Conservation (phyloP, 169 alveolate species). For the Theileria orientalis region DNA sequence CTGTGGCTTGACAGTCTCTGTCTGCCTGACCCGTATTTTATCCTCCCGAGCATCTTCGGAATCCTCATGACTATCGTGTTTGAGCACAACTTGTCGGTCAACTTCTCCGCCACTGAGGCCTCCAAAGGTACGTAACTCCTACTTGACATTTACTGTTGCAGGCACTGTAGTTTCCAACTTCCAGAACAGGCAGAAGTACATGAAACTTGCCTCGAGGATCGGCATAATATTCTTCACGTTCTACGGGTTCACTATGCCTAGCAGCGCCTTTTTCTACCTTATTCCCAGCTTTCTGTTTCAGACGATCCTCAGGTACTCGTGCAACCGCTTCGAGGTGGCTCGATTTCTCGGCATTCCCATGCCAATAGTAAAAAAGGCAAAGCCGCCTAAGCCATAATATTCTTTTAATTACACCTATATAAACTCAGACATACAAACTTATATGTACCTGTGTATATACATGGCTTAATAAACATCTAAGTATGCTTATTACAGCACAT, state of each 20-base stretch:
- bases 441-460: no score
- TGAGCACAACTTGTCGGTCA: conserved; percentile 24
- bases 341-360: conserved; percentile 28
- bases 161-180: conserved; percentile 18
- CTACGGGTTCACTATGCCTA: conserved; percentile 45
- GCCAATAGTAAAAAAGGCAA: not conserved
- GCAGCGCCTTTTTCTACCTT: conserved; percentile 57
- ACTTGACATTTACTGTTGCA: no score
- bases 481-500: not conserved
- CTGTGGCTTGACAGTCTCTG: conserved; percentile 74
- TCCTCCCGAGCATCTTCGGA: conserved; percentile 63
- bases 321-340: conserved; percentile 25
- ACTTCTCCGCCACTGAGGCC: not conserved
- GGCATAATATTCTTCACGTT: conserved; percentile 37
- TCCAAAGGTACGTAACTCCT: not conserved
- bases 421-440: no score
- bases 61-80: conserved; percentile 59
- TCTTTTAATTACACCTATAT: not conserved
- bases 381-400: not conserved
- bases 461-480: no score
- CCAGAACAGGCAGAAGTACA: conserved; percentile 27
- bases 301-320: conserved; percentile 29
- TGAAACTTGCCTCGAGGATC: conserved; percentile 34
- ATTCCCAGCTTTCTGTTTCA: conserved; percentile 60
- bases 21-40: conserved; percentile 75